Percentiles rank a stretch among this genome's conserved stretches.
Evolutionary conservation across 805 yeast species (phyloP).

Genomic region (Candida patagonica): DNA sequence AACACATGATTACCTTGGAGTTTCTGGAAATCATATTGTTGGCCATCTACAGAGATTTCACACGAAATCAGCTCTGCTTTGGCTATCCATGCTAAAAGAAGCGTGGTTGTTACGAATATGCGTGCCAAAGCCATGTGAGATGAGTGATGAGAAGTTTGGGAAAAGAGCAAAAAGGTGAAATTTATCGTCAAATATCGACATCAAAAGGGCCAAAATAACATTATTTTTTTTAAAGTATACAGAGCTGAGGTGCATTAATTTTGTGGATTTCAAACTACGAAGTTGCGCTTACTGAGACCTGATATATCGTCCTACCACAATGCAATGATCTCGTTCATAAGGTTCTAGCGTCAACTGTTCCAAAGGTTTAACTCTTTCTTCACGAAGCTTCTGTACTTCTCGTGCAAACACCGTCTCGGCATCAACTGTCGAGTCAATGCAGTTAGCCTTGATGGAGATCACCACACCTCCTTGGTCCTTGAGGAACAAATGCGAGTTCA

Average conservation of each 20-base stretch:
- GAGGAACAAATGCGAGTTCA: conserved; percentile 95
- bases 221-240: no score
- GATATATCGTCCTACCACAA: conserved; percentile 93
- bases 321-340: conserved; percentile 99
- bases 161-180: no score
- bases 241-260: no score
- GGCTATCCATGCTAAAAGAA: neutral
- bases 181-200: no score
- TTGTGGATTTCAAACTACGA: no score
- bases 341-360: conserved; percentile 99
- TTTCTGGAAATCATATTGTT: conserved; percentile 32
- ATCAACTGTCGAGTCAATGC: conserved; percentile 98
- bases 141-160: no score
- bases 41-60: conserved; percentile 20
- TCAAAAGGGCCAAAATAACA: no score
- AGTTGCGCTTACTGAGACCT: conserved; percentile 58
- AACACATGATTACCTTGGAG: conserved; percentile 43
- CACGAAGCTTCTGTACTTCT: conserved; percentile 98
- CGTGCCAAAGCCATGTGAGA: no score
- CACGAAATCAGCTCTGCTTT: conserved; percentile 19
- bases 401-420: conserved; percentile 99
- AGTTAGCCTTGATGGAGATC: conserved; percentile 98
- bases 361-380: conserved; percentile 95
- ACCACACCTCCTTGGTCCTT: conserved; percentile 98
- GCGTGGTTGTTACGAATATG: neutral